phyloP scores from a whole-genome alignment of 2,329 filamentous ascomycete genomes.

The Alternaria sp. region DNA sequence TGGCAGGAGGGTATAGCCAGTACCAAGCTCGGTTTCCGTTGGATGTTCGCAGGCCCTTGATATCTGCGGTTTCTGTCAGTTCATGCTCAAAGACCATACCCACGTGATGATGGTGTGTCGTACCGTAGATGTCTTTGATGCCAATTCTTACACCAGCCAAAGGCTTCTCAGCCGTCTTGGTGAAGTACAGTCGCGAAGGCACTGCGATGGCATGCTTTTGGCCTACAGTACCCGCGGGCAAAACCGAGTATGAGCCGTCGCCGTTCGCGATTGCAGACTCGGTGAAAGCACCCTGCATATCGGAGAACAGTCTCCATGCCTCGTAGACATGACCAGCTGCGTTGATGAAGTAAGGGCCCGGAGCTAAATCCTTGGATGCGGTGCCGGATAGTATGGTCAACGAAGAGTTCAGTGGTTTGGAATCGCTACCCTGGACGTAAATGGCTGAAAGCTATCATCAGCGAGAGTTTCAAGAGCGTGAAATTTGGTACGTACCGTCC shows the following conservation, averaged over 20 bases:
- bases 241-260: conserved; percentile 51
- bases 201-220: conserved; percentile 56
- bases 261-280: conserved; percentile 52
- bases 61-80: conserved; percentile 58
- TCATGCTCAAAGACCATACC: no score
- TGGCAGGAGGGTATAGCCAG: conserved; percentile 57
- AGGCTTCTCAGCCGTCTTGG: conserved; percentile 56
- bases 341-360: conserved; percentile 60
- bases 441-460: conserved; percentile 40
- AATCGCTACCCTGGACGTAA: conserved; percentile 22
- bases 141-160: conserved; percentile 68
- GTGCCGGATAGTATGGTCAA: conserved; percentile 21
- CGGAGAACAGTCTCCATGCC: conserved; percentile 59
- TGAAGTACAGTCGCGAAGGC: conserved; percentile 61
- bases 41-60: conserved; percentile 63
- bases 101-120: no score
- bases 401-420: conserved; percentile 33
- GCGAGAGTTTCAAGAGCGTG: not conserved
- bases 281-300: conserved; percentile 58
- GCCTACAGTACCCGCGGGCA: conserved; percentile 43
- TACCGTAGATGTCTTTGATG: conserved; percentile 66
- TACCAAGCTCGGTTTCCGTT: conserved; percentile 66
- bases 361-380: conserved; percentile 39
- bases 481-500: conserved; percentile 27
- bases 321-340: conserved; percentile 54